These are phyloP conservation scores for Begonia loranthoides DNA, from an alignment of 306 rosid species.

Conservation along the genomic window DNA sequence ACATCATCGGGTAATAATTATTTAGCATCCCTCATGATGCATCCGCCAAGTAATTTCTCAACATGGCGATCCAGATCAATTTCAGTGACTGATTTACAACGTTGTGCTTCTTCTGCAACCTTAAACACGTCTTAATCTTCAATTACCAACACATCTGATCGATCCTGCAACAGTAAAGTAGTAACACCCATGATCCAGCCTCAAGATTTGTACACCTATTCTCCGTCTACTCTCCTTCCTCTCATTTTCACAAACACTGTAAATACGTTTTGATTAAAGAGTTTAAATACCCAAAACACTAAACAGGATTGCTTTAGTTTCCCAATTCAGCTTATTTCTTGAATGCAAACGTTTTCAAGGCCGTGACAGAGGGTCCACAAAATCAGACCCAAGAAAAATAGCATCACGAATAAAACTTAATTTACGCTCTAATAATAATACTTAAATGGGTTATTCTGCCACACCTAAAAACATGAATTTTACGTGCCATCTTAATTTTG, in stretches of 20 bases:
- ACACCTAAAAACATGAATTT: too few relatives aligned
- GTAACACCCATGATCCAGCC: background rate
- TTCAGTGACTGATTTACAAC: conserved; percentile 41
- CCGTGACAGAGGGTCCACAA: too few relatives aligned
- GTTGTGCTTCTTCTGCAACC: conserved; percentile 20
- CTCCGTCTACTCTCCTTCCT: too few relatives aligned
- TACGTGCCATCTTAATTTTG: too few relatives aligned
- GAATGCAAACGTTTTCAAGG: too few relatives aligned
- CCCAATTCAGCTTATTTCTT: too few relatives aligned
- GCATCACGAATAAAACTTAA: too few relatives aligned
- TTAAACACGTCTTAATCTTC: background rate
- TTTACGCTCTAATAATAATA: too few relatives aligned
- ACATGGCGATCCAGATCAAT: conserved; percentile 39
- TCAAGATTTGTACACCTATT: too few relatives aligned
- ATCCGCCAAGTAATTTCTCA: conserved; percentile 11
- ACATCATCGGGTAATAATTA: background rate
- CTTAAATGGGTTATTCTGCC: too few relatives aligned
- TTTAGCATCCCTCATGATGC: conserved; percentile 9
- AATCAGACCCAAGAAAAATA: too few relatives aligned
- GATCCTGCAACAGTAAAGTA: background rate
- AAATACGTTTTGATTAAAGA: background rate
- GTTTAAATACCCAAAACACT: background rate
- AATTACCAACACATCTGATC: background rate
- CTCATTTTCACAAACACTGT: background rate
- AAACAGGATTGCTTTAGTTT: background rate